phyloP scores from a whole-genome alignment of 495 filamentous ascomycete species.

The Xylaria sp. region DNA sequence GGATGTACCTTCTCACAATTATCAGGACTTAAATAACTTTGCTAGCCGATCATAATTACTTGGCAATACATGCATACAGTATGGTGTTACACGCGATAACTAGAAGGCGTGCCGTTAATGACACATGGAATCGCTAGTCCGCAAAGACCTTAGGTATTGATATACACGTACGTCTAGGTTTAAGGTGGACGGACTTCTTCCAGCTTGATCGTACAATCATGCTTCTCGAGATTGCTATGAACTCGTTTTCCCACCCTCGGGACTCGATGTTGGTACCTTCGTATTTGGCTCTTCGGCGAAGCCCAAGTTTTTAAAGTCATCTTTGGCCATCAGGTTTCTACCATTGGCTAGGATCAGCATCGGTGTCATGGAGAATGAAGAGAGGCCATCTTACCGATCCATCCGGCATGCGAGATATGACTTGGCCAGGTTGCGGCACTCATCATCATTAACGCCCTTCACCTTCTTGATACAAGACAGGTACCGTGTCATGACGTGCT shows the following conservation, averaged over 20 bases:
- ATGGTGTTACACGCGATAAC: conserved; percentile 3
- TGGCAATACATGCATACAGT: not conserved
- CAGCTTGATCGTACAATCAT: not conserved
- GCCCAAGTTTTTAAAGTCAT: conserved; percentile 91
- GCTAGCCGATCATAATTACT: not conserved
- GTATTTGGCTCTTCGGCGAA: conserved; percentile 60
- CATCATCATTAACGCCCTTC: conserved; percentile 81
- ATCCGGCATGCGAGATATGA: conserved; percentile 89
- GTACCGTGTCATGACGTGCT: conserved; percentile 81
- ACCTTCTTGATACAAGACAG: conserved; percentile 82
- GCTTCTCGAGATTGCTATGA: not conserved
- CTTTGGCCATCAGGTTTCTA: conserved; percentile 94
- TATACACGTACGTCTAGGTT: conserved; percentile 15
- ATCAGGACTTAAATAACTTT: not conserved
- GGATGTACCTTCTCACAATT: not conserved
- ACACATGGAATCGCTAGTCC: not conserved
- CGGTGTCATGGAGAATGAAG: conserved; percentile 10
- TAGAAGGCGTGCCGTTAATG: not conserved
- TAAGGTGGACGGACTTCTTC: not conserved
- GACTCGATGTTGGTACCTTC: conserved; percentile 43
- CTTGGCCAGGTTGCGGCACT: conserved; percentile 86
- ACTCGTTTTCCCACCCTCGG: conserved; percentile 21
- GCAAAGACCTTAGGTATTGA: not conserved
- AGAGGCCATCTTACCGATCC: conserved; percentile 72
- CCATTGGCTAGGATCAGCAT: conserved; percentile 1